Base-by-base conservation (phyloP, 345 rosid genomes). In the Raphanus raphanistrum region DNA sequence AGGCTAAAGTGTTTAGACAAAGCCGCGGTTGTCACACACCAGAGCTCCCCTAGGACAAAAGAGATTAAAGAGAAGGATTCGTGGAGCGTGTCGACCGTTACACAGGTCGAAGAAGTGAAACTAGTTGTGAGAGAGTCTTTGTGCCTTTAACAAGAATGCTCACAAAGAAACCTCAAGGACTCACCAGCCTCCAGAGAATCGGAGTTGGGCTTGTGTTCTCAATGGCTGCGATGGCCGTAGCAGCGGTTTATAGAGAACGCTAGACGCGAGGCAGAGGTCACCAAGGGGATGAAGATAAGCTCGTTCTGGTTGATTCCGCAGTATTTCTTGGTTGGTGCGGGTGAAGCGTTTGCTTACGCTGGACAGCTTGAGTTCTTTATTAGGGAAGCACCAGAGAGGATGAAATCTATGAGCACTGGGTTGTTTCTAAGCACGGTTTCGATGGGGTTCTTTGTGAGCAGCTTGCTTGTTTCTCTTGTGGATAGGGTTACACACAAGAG, bases 381-480 rank as follows among this genome's bases (percentile, higher is more conserved):
- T 33, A 84, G 92, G 41, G 97, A 92, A 79, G 94, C 97, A 36
- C 97, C 96, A 0, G 94, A 87, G 65, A 84, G 92, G 74, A 92
- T 94, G 97, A 94, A 94, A 78, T 89, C 98, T 3, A 90, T 89
- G 95, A 94, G 98, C 87, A 94, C 98, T 3, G 97, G 97, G 33
- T 84, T 94, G 9, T 92, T 94, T 70, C 81, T 94, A 3, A 89
- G 92, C 62, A 86, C 91, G 36, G 84, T 92, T 26, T 94, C 98
- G 3, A 85, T 92, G 97, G 98, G 97, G 27, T 92, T 92, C 88
- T 94, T 87, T 50, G 85, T 88, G 3, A 94, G 97, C 79, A 92
- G 97, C 59, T 81, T 90, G 75, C 61, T 94, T 27, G 98, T 94
- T 73, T 84, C 92, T 4, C 16, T 89, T 26, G 92, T 92, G 2